Conservation (phyloP, 352 stramenopile genomes). For the Pythium plurisporium region DNA sequence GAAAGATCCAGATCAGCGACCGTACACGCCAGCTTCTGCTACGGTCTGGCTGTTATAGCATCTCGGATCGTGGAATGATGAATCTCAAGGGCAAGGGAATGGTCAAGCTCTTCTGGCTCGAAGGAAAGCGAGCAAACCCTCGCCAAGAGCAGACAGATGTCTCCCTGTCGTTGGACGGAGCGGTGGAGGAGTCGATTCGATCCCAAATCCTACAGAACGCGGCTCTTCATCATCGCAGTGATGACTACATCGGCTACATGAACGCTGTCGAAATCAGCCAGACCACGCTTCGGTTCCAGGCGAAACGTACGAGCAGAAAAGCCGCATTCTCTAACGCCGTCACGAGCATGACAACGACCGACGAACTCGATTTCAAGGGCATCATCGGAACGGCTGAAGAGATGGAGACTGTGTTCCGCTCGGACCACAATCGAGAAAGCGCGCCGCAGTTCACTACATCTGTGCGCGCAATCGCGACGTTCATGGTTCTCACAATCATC, state of each 20-base stretch:
- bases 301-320: slow-evolving; percentile 20
- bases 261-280: slow-evolving; percentile 53
- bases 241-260: slow-evolving; percentile 59
- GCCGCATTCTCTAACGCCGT: slow-evolving; percentile 5
- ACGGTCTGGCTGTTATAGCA: slow-evolving; percentile 43
- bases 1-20: slow-evolving; percentile 68
- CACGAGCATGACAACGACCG: background rate
- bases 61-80: slow-evolving; percentile 58
- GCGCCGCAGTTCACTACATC: slow-evolving; percentile 44
- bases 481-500: slow-evolving; percentile 38
- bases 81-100: slow-evolving; percentile 73
- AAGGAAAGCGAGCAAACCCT: slow-evolving; percentile 37
- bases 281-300: slow-evolving; percentile 44
- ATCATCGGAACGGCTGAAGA: slow-evolving; percentile 38
- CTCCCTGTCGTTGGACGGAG: slow-evolving; percentile 30
- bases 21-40: slow-evolving; percentile 43
- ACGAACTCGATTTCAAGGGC: slow-evolving; percentile 29
- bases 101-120: slow-evolving; percentile 64
- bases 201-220: slow-evolving; percentile 26
- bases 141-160: slow-evolving; percentile 28
- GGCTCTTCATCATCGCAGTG: slow-evolving; percentile 43
- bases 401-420: slow-evolving; percentile 52
- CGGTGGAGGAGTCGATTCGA: slow-evolving; percentile 51
- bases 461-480: slow-evolving; percentile 28
- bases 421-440: slow-evolving; percentile 46